Evolutionary conservation across 164 flowering plant genomes (phyloP).

Genomic region (Stephania yunnanensis): DNA sequence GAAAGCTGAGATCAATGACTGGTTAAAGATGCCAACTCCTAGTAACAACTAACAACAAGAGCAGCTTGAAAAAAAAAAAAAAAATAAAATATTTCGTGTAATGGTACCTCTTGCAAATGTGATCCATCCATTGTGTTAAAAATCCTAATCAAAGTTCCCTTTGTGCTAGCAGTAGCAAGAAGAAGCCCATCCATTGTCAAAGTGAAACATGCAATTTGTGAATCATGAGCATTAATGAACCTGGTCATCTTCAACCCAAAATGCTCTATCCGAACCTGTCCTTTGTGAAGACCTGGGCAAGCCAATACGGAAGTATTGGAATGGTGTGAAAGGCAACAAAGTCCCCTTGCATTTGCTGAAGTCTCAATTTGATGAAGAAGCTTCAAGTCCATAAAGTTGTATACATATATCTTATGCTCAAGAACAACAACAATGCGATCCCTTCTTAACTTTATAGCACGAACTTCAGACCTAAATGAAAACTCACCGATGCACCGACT

Average conservation of each 20-base stretch:
- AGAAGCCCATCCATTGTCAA: slow-evolving; percentile 56
- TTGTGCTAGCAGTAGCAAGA: slow-evolving; percentile 59
- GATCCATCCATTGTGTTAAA: slow-evolving; percentile 63
- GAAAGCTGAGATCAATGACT: background rate
- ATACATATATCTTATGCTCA: slow-evolving; percentile 52
- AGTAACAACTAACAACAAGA: background rate
- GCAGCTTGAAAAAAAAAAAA: background rate
- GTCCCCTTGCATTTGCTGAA: slow-evolving; percentile 44
- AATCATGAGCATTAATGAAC: slow-evolving; percentile 44
- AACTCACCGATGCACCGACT: slow-evolving; percentile 51
- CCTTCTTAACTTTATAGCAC: slow-evolving; percentile 47
- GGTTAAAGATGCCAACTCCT: background rate
- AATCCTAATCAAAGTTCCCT: slow-evolving; percentile 52
- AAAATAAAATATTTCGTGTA: background rate
- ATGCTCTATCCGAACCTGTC: slow-evolving; percentile 50
- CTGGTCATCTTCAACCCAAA: slow-evolving; percentile 49
- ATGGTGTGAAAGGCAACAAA: slow-evolving; percentile 53
- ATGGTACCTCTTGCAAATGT: slow-evolving; percentile 50
- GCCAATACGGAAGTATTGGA: slow-evolving; percentile 47
- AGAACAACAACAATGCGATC: slow-evolving; percentile 51
- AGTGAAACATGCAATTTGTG: slow-evolving; percentile 41
- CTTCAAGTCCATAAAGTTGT: slow-evolving; percentile 42
- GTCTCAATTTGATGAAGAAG: slow-evolving; percentile 55
- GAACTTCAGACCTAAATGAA: slow-evolving; percentile 51
- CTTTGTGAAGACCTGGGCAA: slow-evolving; percentile 46